Percentiles rank a stretch among this genome's conserved stretches.
Conservation (phyloP, 2,329 filamentous ascomycete species). For the Arthrobotrys sphaeroides region DNA sequence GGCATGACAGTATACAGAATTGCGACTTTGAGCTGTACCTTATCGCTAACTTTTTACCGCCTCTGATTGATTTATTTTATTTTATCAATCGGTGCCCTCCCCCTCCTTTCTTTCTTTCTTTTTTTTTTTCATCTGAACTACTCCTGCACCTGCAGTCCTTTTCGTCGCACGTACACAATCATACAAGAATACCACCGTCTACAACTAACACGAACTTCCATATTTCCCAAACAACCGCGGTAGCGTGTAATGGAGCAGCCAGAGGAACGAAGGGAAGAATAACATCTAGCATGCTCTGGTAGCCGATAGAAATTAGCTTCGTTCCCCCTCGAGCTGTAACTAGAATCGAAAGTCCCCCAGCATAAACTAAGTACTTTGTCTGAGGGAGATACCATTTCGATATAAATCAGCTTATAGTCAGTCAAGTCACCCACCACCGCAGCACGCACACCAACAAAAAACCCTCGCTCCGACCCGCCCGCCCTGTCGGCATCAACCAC, state of each 20-base stretch:
- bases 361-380: not conserved
- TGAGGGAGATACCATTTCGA: not conserved
- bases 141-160: not conserved
- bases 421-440: conserved; percentile 11
- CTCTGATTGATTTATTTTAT: not conserved
- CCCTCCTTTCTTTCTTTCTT: not conserved
- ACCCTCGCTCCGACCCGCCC: conserved; percentile 47
- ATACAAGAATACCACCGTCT: not conserved
- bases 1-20: too few species aligned
- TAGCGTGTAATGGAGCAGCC: not conserved
- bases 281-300: conserved; percentile 12
- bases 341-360: too few species aligned
- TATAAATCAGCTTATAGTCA: conserved; percentile 13
- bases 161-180: not conserved
- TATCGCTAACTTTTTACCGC: not conserved
- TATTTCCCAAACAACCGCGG: not conserved
- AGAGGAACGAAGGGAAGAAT: not conserved
- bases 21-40: too few species aligned
- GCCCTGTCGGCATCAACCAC: conserved; percentile 11
- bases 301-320: not conserved
- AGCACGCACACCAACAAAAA: not conserved
- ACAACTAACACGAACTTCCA: not conserved
- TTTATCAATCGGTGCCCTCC: not conserved
- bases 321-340: not conserved
- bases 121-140: not conserved